A percentile compares a stretch with the other conserved stretches of the same genome.
These are phyloP conservation scores for Cyclotella choctawhatcheeana DNA, from an alignment of 108 stramenopile genomes.

Conservation along the genomic window DNA sequence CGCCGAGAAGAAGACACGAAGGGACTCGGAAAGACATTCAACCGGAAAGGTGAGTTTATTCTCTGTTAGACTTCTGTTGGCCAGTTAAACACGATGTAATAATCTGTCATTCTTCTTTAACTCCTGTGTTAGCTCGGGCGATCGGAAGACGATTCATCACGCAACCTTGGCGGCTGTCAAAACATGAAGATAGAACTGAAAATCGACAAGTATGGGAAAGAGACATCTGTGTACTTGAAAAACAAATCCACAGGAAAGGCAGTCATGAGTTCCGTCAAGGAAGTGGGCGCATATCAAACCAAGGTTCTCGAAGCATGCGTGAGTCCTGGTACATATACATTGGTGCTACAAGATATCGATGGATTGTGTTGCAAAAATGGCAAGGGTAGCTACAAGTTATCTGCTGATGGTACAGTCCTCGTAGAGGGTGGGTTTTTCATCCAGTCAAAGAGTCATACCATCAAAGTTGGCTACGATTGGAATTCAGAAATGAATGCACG, in stretches of 20 bases:
- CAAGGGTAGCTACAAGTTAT: slow-evolving; percentile 26
- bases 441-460: slow-evolving; percentile 20
- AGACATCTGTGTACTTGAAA: slow-evolving; percentile 22
- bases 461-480: slow-evolving; percentile 27
- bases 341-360: slow-evolving; percentile 21
- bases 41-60: neutral
- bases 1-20: neutral
- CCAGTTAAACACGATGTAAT: neutral
- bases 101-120: neutral
- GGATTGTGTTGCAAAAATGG: slow-evolving; percentile 35
- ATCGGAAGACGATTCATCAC: neutral
- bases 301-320: slow-evolving; percentile 25
- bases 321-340: slow-evolving; percentile 17
- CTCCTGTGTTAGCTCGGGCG: neutral
- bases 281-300: slow-evolving; percentile 27
- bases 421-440: slow-evolving; percentile 27
- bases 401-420: slow-evolving; percentile 23
- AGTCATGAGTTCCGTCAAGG: slow-evolving; percentile 13
- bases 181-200: slow-evolving; percentile 34
- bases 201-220: slow-evolving; percentile 31
- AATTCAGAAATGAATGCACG: slow-evolving; percentile 22
- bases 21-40: neutral
- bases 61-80: neutral
- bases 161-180: no score
- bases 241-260: slow-evolving; percentile 18